Base-by-base conservation (phyloP, 495 filamentous ascomycete species). In the Parachaetomium inaequale region DNA sequence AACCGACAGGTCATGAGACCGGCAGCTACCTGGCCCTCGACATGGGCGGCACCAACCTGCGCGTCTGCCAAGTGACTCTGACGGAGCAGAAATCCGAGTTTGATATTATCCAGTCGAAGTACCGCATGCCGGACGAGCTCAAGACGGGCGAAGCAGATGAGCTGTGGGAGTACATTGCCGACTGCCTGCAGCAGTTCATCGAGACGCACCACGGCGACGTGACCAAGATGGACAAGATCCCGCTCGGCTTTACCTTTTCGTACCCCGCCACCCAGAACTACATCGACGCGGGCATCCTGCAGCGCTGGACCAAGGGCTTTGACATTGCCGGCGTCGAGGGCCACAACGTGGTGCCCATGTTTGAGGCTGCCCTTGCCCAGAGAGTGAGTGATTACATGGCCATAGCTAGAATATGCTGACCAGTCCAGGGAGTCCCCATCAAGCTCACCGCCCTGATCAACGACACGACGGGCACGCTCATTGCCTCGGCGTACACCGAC, bases 221-320 rank as follows among this genome's bases (percentile, higher is more conserved):
- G 63, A 71, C 82, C 60, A 76, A 87, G 63, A 62, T 87, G 32
- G 81, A 84, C 21, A 83, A 85, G 67, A 77, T 97, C 21, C 90
- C 90, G 5, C 84, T 98, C 46, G 95, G 94, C 73, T 98, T 98
- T 79, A 98, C 94, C 58, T 98, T 98, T 79, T 98, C 94, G 10
- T 98, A 97, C 71, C 94, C 94, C 3, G 95, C 92, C 29, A 94
- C 92, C 14, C 94, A 98, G 75, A 85, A 97, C 40, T 96, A 95
- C 76, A 92, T 98, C 69, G 91, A 98, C 70, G 91, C 97, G 71
- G 94, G 94, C 67, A 81, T 97, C 45, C 81, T 98, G 63, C 94
- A 98, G 74, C 87, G 95, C 62, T 98, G 94, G 94, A 98, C 94
- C 62, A 98, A 98, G 81, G 94, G 94, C 3, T 98, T 98, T 72